These are phyloP conservation scores for Plasmodium adleri DNA, from an alignment of 169 alveolate species.

Conservation along the genomic window DNA sequence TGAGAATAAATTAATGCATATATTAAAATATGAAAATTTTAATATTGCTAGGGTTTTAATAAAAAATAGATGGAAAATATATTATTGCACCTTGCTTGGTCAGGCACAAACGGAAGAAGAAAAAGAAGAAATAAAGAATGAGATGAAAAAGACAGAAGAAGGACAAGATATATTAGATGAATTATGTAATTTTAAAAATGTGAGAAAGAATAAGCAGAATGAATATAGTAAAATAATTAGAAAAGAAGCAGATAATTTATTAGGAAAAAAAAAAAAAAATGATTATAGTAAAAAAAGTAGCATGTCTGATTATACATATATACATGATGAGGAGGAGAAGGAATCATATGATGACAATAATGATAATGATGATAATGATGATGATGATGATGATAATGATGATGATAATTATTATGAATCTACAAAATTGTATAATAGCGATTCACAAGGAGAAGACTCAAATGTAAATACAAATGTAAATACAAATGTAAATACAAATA, in stretches of 20 bases:
- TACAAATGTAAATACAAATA: neutral
- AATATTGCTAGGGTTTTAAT: slow-evolving; percentile 91
- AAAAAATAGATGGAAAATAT: slow-evolving; percentile 92
- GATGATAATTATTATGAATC: neutral
- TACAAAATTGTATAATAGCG: too few relatives aligned
- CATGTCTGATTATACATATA: slow-evolving; percentile 8
- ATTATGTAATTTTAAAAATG: slow-evolving; percentile 82
- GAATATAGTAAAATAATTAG: slow-evolving; percentile 86
- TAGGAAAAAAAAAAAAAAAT: slow-evolving; percentile 75
- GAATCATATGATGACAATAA: neutral
- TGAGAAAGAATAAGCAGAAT: slow-evolving; percentile 84
- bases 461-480: neutral
- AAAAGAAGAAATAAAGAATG: slow-evolving; percentile 86
- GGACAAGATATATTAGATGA: slow-evolving; percentile 92
- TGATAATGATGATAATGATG: neutral
- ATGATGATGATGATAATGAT: neutral
- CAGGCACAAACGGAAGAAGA: slow-evolving; percentile 96
- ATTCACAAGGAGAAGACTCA: too few relatives aligned
- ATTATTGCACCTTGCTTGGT: slow-evolving; percentile 93
- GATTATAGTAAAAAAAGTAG: slow-evolving; percentile 17
- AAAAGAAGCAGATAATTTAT: slow-evolving; percentile 88
- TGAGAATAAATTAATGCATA: slow-evolving; percentile 92
- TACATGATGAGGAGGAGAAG: slow-evolving; percentile 70
- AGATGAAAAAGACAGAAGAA: slow-evolving; percentile 87
- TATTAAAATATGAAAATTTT: slow-evolving; percentile 94